Conservation (phyloP, 1,284 basidiomycete genomes). For the Puccinia horiana region DNA sequence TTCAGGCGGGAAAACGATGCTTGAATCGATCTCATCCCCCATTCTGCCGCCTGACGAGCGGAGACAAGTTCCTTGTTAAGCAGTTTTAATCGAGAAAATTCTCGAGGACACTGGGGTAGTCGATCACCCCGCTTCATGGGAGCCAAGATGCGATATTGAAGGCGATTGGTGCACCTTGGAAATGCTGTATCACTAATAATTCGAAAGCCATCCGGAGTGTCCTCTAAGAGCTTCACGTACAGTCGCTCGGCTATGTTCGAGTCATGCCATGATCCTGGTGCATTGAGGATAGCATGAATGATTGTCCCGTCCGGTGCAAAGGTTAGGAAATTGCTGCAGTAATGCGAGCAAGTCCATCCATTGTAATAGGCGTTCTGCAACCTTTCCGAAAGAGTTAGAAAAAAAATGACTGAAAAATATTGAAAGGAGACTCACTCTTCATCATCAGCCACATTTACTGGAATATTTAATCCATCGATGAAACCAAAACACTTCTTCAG, state of each 20-base stretch:
- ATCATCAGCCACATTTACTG: neutral
- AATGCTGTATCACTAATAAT: slow-evolving; percentile 9
- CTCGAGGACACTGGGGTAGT: neutral
- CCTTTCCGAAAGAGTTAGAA: neutral
- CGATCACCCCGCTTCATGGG: neutral
- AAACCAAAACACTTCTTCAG: neutral
- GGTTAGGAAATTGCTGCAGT: neutral
- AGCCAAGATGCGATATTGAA: neutral
- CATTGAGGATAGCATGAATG: slow-evolving; percentile 3
- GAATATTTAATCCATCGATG: slow-evolving; percentile 1
- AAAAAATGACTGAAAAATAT: neutral
- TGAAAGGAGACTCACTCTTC: slow-evolving; percentile 4
- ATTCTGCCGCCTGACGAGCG: neutral
- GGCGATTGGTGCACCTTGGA: neutral
- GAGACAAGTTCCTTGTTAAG: neutral
- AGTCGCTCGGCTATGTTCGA: neutral
- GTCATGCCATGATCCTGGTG: slow-evolving; percentile 12
- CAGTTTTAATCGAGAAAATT: neutral
- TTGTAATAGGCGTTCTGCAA: slow-evolving; percentile 22
- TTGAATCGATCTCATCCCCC: slow-evolving; percentile 12
- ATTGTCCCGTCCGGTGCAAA: neutral
- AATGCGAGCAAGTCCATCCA: slow-evolving; percentile 17
- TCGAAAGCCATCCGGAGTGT: neutral
- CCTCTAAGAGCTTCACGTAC: neutral
- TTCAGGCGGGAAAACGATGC: neutral